Base-by-base conservation (phyloP, 176 grass and related monocot genomes). In the Oryza punctata region DNA sequence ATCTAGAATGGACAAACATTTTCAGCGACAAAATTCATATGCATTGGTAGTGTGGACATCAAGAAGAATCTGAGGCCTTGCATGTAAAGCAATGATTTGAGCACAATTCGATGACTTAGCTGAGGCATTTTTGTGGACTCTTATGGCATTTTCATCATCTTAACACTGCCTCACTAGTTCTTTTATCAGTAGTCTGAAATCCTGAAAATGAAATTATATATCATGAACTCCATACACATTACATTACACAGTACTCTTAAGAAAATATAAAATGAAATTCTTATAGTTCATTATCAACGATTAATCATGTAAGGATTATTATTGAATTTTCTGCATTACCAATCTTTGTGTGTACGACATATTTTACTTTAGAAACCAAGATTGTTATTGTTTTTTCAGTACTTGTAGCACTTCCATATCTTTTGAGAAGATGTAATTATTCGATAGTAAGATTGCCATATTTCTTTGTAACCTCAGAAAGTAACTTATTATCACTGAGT, bases 401-500 rank as follows among this genome's bases (percentile, higher is more conserved):
- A 52, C 57, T 41, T 77, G 23, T 30, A 1, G 18, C 12, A 60
- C 57, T 60, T 74, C 35, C 38, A 40, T 40, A 40, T 10, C 7
- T 52, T 30, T 63, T 63, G 5, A 33, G 23, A 27, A 69, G 64
- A 87, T 64, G 52, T 11, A 60, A 41, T 61, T 37, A 24, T 65
- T 81, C 64, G 41, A 47, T 69, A 10, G 18, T 72, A 47, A 25
- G 28, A 69, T 80, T 80, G 23, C 9, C 47, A 54, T 69, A 64
- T 47, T 38, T 63, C 52, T 85, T 79, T 46, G 5, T 80, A 67
- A 73, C 19, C 70, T 65, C 19, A 81, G 12, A 81, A 29, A 65
- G 28, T 78, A 44, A 13, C 28, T 80, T 81, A 41, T 85, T 28
- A 61, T 61, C 45, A 43, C 43, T 85, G 71, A 81, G 69, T 40